Evolutionary conservation across 345 rosid genomes (phyloP), one percentile per base, ranked within the genome.

Genomic region (Turritis glabra): DNA sequence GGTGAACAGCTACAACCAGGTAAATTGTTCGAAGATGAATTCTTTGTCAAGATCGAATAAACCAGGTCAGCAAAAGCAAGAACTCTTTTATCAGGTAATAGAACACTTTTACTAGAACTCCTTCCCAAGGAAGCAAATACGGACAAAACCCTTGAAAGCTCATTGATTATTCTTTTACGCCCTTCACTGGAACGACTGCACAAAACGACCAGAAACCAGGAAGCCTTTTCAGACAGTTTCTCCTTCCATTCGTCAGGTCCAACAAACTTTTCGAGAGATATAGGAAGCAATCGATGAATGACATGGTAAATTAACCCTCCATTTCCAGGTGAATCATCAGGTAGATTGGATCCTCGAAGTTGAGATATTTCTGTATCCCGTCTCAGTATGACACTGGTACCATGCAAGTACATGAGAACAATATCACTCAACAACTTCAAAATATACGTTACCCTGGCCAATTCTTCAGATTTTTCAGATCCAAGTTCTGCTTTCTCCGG

Each of bases 181-280:
- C 97, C 98, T 78, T 94, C 98, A 82, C 87, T 81, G 29, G 97
- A 94, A 72, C 98, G 92, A 52, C 91, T 89, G 60, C 98, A 94
- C 46, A 90, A 60, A 64, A 88, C 96, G 52, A 94, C 97, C 73
- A 94, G 77, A 83, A 94, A 91, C 90, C 93, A 88, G 40, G 96
- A 84, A 58, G 96, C 93, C 72, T 88, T 94, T 82, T 87, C 98
- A 66, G 98, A 89, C 82, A 94, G 77, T 80, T 88, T 94, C 59
- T 82, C 83, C 74, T 90, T 91, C 97, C 96, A 88, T 67, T 91
- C 97, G 79, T 88, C 93, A 68, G 91, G 93, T 40, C 96, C 95
- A 12, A 79, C 86, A 58, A 86, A 87, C 75, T 91, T 91, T 62
- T 90, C 87, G 21, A 74, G 43, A 54, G 96, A 82, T 78, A 88